These are phyloP conservation scores for Mycogone perniciosa DNA, from an alignment of 2,329 filamentous ascomycete genomes.

Conservation along the genomic window DNA sequence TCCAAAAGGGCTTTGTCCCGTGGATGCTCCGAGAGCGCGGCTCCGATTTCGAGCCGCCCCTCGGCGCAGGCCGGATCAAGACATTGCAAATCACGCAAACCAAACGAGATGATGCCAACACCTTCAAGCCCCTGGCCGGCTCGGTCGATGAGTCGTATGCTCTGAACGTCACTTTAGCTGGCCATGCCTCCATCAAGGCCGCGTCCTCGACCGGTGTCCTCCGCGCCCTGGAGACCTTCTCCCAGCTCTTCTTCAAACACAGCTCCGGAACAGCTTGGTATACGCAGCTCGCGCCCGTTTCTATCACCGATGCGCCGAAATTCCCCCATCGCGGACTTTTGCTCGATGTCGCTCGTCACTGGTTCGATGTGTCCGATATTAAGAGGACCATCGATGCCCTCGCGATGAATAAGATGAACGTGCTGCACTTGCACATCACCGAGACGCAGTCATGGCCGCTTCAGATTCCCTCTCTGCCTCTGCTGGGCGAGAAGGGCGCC, in stretches of 20 bases:
- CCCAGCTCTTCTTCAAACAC: slow-evolving; percentile 73
- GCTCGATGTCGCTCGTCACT: slow-evolving; percentile 70
- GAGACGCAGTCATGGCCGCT: slow-evolving; percentile 84
- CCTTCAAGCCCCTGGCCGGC: slow-evolving; percentile 55
- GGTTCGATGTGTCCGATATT: slow-evolving; percentile 61
- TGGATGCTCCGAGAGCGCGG: slow-evolving; percentile 69
- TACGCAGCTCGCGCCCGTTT: slow-evolving; percentile 62
- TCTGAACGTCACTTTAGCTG: slow-evolving; percentile 51
- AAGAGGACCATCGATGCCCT: slow-evolving; percentile 69
- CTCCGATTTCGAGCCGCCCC: slow-evolving; percentile 57
- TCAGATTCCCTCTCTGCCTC: slow-evolving; percentile 66
- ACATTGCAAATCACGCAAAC: slow-evolving; percentile 59
- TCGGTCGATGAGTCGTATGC: slow-evolving; percentile 71
- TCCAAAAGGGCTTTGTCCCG: slow-evolving; percentile 63
- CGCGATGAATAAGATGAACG: slow-evolving; percentile 76
- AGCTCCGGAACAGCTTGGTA: slow-evolving; percentile 55
- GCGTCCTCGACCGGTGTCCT: slow-evolving; percentile 62
- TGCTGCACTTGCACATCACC: slow-evolving; percentile 73
- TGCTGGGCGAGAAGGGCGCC: slow-evolving; percentile 65
- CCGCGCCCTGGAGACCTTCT: slow-evolving; percentile 68
- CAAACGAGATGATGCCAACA: slow-evolving; percentile 42
- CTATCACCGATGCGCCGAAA: slow-evolving; percentile 65
- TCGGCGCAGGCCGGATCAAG: slow-evolving; percentile 39
- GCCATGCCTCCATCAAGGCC: slow-evolving; percentile 57
- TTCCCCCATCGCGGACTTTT: slow-evolving; percentile 75